These are phyloP conservation scores for Silene coronaria DNA, from an alignment of 179 eudicot species.

Conservation along the genomic window DNA sequence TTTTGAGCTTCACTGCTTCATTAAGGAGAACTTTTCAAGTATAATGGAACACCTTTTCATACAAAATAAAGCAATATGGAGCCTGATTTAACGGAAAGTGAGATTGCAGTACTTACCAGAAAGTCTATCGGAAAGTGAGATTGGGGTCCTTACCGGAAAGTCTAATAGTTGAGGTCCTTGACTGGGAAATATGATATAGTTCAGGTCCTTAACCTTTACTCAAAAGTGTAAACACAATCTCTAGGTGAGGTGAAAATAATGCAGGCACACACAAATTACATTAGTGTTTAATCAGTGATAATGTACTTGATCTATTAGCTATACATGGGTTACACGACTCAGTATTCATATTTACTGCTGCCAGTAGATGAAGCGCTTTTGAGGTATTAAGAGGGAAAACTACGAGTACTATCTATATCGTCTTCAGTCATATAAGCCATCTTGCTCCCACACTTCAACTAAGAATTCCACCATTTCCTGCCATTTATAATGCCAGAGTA, in stretches of 20 bases:
- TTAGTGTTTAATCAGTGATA: slow-evolving; percentile 17
- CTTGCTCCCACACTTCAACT: slow-evolving; percentile 74
- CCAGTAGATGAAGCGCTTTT: background rate
- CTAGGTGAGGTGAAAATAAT: background rate
- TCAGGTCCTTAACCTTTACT: too few relatives aligned
- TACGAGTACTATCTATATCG: background rate
- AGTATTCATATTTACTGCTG: slow-evolving; percentile 11
- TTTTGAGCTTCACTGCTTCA: too few relatives aligned
- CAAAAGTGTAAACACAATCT: background rate
- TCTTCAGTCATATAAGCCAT: slow-evolving; percentile 49
- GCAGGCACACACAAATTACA: slow-evolving; percentile 11
- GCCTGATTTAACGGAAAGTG: too few relatives aligned
- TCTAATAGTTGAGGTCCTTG: too few relatives aligned
- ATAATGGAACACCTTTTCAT: too few relatives aligned
- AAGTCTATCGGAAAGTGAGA: too few relatives aligned
- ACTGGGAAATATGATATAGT: background rate
- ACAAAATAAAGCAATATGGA: too few relatives aligned
- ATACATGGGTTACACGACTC: slow-evolving; percentile 17
- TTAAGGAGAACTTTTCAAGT: too few relatives aligned
- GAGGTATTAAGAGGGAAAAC: slow-evolving; percentile 7
- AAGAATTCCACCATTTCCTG: slow-evolving; percentile 82
- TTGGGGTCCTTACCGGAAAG: too few relatives aligned
- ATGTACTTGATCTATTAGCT: slow-evolving; percentile 7
- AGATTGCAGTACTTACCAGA: too few relatives aligned
- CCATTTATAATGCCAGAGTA: slow-evolving; percentile 7